Base-by-base conservation (phyloP, 78 protist genomes). In the Neovahlkampfia damariscottae region DNA sequence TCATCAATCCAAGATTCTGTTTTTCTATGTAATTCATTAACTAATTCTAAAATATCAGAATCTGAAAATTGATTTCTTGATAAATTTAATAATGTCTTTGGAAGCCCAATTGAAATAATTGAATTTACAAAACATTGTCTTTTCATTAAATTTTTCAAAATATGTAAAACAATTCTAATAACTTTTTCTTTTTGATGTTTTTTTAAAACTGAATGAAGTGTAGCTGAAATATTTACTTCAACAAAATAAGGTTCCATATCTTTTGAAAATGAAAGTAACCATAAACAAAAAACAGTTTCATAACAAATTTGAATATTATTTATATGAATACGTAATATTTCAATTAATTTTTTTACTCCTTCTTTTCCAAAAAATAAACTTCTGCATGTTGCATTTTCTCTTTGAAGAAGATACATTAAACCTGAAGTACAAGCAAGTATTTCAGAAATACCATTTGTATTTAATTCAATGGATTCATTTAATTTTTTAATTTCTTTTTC, bases 221-320 rank as follows among this genome's bases (percentile, higher is more conserved):
- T 41, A 3, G 76, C 19, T 2, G 39, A 40, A 30, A 31, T 41
- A 31, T 41, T 78, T 85, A 67, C 77, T 30, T 19, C 72, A 69
- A 30, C 19, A 19, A 19, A 19, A 19, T 19, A 19, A 19, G 29
- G 19, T 19, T 82, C 84, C 41, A 88, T 62, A 4, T 72, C 41
- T 32, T 3, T 73, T 70, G 78, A n/a, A 86, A 37, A 91, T 3
- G 90, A 76, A 35, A 88, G 67, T n/a, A 83, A 66, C 95, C 95
- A 91, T 30, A 86, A 38, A 82, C 73, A 35, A 80, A 27, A 87
- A 74, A 89, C 29, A 50, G 68, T 34, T 80, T 90, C 40, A 79
- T 84, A 84, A 50, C 41, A 59, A 81, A 85, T 73, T 41, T 84
- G 88, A 38, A 77, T 28, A 72, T 70, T n/a, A 19, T 19, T 19